Evolutionary conservation across 1,284 basidiomycete genomes (phyloP), one percentile per base, ranked within the genome.

Genomic region (Leccinum pachyderme): DNA sequence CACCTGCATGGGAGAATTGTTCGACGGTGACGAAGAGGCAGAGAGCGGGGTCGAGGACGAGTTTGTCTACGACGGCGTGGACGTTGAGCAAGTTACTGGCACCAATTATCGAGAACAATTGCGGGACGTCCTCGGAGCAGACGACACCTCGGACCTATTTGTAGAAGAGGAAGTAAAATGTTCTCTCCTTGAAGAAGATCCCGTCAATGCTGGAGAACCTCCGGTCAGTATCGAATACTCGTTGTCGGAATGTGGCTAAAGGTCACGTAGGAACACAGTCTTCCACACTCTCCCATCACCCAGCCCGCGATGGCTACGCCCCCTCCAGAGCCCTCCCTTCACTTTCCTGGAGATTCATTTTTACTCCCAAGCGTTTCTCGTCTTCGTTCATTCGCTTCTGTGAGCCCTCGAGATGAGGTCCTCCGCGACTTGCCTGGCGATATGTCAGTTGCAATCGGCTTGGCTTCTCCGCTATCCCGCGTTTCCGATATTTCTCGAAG

Each of bases 361-460:
- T 66, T 89, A 58, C 89, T 93, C 65, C 91, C 91, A 1, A 84
- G 81, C 27, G 82, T 95, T 7, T 96, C 93, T 12, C 82, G 93
- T 22, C 80, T 96, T 43, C 88, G 93, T 35, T 91, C 89, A 2
- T 81, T 76, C 58, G 79, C 78, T 9, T 81, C 84, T 15, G 79
- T 78, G 51, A 67, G 75, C 28, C 82, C 84, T 2, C 81, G 77
- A 5, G 84, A 81, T 22, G 77, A 77, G 47, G 78, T 74, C 8
- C 81, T 79, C 63, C 66, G 74, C 44, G 72, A 63, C 47, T 75
- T 80, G 13, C 67, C 79, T 39, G 24, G 41, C 47, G 75, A 75
- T 57, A 77, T 77, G 2, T 76, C 77, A 51, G 58, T 73, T 25
- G 70, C 74, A 49, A 73, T 76, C 54, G 75, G 69, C 13, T 60